Base-by-base conservation (phyloP, 164 flowering plant genomes). In the Houttuynia cordata region DNA sequence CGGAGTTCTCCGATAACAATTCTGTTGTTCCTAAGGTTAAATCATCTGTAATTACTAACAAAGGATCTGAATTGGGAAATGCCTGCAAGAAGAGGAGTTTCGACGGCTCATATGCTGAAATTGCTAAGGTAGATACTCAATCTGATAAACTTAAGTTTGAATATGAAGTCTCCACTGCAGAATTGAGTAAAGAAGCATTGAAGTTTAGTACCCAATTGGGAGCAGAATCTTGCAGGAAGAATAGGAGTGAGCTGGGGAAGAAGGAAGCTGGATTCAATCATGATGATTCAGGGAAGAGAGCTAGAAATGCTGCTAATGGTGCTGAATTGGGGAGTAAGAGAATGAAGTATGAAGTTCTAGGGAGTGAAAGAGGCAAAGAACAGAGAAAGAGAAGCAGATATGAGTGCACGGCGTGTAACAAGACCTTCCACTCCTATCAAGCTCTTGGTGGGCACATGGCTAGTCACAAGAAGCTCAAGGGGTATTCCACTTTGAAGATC, bases 391-490 rank as follows among this genome's bases (percentile, higher is more conserved):
- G 64, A 60, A 79, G 74, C 63, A 77, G 71, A 62, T 80, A 68
- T 57, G 72, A 71, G 67, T 81, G 87, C 57, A 66, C 73, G 24
- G 70, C 74, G 19, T 77, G 85, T 64, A 77, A 73, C 73, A 82
- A 76, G 72, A 56, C 52, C 22, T 86, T 84, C 67, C 74, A 73
- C 19, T 80, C 89, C 53, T 80, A 72, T 39, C 81, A 80, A 55
- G 83, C 82, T 51, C 83, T 85, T 56, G 84, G 84, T 1, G 85
- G 83, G 23, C 85, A 82, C 70, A 77, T 76, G 58, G 76, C 81
- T 9, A 80, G 85, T 63, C 76, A 80, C 61, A 80, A 69, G 58
- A 79, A 59, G 78, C 54, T 56, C 19, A 72, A 76, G 61, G 75
- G 70, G 23, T 70, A 68, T 57, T 63, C 23, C 37, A 64, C 76